Evolutionary conservation across 1,139 yeast genomes (phyloP), one percentile per base, ranked within the genome.

Genomic region (Suhomyces bolitotheri): DNA sequence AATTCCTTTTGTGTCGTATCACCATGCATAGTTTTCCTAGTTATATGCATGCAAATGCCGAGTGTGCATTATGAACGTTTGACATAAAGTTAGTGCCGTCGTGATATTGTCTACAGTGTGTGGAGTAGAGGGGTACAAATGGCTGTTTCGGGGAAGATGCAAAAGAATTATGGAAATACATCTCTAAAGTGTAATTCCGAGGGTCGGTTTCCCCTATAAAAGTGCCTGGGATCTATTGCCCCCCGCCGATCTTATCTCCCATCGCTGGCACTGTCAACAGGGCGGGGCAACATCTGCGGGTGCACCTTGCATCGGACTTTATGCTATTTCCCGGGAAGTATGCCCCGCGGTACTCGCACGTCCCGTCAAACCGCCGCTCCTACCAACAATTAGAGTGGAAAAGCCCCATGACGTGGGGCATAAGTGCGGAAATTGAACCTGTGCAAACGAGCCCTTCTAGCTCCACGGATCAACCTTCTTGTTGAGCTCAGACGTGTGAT

Each of bases 331-430:
- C 25, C 25, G 25, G 25, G 7, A 12, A 4, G 16, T 5, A 5
- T 23, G 15, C 25, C 25, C 25, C 25, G 15, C 25, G 25, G 25
- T n/a, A 10, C 12, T n/a, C 24, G 24, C 24, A 22, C 24, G 24
- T 10, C 24, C 21, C 8, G 21, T 9, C 8, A 19, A 19, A 19
- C 21, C 9, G 21, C 21, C 21, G 21, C 8, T 19, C 8, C 21
- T 19, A 19, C n/a, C n/a, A n/a, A n/a, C n/a, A n/a, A n/a, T n/a
- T n/a, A n/a, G n/a, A n/a, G n/a, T n/a, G n/a, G n/a, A n/a, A n/a
- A n/a, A 22, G 24, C 24, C 6, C 20, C 20, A 8, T 6, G 20
- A 17, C 20, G 20, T 8, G 20, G 20, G 20, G 20, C n/a, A 8
- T 17, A 6, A 7, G 20, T 6, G 20, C 7, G 8, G 8, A 17